A percentile compares a stretch with the other conserved stretches of the same genome.
Evolutionary conservation across 2,329 filamentous ascomycete species (phyloP).

Genomic region (Pochonia chlamydosporia): DNA sequence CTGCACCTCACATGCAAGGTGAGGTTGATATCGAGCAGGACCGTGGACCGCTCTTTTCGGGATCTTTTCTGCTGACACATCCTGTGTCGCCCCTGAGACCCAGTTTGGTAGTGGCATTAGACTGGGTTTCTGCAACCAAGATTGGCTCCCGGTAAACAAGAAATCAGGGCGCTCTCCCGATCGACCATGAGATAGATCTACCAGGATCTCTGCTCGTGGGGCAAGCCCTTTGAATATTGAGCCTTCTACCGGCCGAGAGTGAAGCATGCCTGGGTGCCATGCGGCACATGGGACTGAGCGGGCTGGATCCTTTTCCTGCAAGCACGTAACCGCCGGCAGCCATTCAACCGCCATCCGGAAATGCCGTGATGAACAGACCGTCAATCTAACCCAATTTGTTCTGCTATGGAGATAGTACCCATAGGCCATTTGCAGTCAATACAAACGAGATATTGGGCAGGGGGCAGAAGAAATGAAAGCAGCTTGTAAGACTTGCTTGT

Average conservation of each 20-base stretch:
- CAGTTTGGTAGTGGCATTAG: not conserved
- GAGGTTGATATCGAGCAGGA: conserved; percentile 1
- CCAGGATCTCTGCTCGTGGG: not conserved
- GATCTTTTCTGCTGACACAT: conserved; percentile 2
- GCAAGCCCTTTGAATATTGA: not conserved
- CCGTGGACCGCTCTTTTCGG: not conserved
- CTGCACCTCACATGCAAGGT: no score
- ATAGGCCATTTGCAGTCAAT: not conserved
- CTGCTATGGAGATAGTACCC: not conserved
- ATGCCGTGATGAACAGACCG: conserved; percentile 8
- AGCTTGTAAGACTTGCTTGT: conserved; percentile 4
- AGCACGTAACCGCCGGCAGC: conserved; percentile 2
- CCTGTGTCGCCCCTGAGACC: conserved; percentile 4
- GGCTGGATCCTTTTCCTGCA: conserved; percentile 3
- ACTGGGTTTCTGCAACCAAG: not conserved
- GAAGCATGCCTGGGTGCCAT: conserved; percentile 1
- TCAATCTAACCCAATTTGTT: not conserved
- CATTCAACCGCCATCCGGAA: conserved; percentile 2
- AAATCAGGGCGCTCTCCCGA: not conserved
- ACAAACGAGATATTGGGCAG: conserved; percentile 2
- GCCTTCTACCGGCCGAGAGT: conserved; percentile 6
- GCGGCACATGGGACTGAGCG: not conserved
- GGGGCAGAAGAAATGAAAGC: not conserved
- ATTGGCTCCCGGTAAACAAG: not conserved
- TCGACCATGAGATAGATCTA: conserved; percentile 1